Conservation (phyloP, 2,329 filamentous ascomycete species). For the Paecilomyces niveus region DNA sequence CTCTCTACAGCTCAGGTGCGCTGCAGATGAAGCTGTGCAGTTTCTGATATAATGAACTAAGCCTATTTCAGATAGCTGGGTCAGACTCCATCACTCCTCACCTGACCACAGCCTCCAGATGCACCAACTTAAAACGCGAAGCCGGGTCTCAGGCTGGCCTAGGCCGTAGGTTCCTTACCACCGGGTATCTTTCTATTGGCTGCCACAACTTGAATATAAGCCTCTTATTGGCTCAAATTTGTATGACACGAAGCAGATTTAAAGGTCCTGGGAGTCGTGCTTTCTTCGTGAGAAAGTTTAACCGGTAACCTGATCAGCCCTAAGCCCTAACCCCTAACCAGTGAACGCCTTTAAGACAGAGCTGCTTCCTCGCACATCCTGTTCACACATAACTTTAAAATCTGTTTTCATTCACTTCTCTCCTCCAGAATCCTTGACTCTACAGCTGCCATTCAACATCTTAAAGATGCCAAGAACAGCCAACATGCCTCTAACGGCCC, state of each 20-base stretch:
- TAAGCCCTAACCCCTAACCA: too few relatives aligned
- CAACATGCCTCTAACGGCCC: conserved; percentile 12
- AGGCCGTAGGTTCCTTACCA: background rate
- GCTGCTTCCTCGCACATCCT: too few relatives aligned
- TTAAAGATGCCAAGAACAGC: background rate
- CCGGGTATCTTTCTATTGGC: background rate
- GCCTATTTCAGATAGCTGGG: background rate
- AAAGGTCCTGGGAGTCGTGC: background rate
- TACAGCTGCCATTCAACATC: background rate
- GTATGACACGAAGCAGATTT: background rate
- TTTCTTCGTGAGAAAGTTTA: background rate
- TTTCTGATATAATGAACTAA: background rate
- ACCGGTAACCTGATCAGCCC: too few relatives aligned
- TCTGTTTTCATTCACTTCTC: too few relatives aligned
- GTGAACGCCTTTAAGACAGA: too few relatives aligned
- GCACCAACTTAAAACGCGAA: background rate
- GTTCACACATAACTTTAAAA: too few relatives aligned
- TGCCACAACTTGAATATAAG: too few relatives aligned
- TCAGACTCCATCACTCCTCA: background rate
- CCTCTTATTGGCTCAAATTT: too few relatives aligned
- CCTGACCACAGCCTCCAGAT: background rate
- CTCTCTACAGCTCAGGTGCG: background rate
- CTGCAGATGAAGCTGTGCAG: background rate
- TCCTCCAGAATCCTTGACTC: background rate
- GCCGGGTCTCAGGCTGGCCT: background rate